phyloP scores from a whole-genome alignment of 805 yeast genomes.

The Schwanniomyces yamadae region DNA sequence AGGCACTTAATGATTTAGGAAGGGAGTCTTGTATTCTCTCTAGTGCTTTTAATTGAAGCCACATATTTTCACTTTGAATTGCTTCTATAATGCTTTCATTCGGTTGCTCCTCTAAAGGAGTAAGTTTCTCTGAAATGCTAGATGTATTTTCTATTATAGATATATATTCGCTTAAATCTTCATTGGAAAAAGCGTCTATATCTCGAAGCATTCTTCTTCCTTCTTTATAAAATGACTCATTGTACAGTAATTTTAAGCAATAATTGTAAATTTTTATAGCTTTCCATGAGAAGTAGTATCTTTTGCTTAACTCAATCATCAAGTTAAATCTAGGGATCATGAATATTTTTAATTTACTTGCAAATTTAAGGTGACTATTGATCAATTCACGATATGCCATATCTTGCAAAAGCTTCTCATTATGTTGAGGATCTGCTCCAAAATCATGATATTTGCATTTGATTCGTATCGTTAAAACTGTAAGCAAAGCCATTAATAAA shows the following conservation, averaged over 20 bases:
- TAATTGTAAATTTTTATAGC: constrained; percentile 12
- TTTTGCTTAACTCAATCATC: constrained; percentile 15
- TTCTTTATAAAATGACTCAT: background rate
- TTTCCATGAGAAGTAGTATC: constrained; percentile 41
- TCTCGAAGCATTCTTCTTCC: constrained; percentile 1
- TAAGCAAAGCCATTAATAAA: constrained; percentile 1
- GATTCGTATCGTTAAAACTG: constrained; percentile 2
- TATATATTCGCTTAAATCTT: background rate
- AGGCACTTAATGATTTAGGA: constrained; percentile 3
- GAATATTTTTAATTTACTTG: background rate
- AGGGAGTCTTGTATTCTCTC: constrained; percentile 5
- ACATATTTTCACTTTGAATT: constrained; percentile 12
- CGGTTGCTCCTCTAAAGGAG: constrained; percentile 1
- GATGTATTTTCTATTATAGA: background rate
- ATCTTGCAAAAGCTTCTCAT: constrained; percentile 2
- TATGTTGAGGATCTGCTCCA: background rate
- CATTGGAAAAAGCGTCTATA: constrained; percentile 1
- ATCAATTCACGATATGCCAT: background rate
- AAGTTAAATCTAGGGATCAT: background rate
- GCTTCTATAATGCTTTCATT: constrained; percentile 3
- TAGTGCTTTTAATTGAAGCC: constrained; percentile 10
- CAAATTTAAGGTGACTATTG: background rate
- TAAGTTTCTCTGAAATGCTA: constrained; percentile 2
- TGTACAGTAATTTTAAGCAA: constrained; percentile 2
- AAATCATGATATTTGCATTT: constrained; percentile 2